Evolutionary conservation across 116 monocot genomes (phyloP).

Genomic region (Posidonia oceanica): DNA sequence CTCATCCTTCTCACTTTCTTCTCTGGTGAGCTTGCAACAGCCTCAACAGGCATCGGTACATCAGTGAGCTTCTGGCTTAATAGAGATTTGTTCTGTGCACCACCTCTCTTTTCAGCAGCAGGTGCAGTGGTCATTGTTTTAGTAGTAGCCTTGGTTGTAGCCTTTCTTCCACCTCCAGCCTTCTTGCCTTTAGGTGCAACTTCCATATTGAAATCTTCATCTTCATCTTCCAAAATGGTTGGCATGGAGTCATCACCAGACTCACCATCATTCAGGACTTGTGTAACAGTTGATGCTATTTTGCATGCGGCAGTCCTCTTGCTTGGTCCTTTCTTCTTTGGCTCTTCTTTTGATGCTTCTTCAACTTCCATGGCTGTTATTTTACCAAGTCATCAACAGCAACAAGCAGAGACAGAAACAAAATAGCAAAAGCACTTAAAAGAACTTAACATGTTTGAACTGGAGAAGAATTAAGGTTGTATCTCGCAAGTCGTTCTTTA

Average conservation of each 20-base stretch:
- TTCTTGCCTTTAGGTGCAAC: constrained; percentile 27
- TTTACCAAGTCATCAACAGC: neutral
- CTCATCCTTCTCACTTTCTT: constrained; percentile 95
- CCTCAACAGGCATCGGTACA: constrained; percentile 32
- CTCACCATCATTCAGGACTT: constrained; percentile 27
- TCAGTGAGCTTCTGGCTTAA: constrained; percentile 29
- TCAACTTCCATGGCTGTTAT: constrained; percentile 54
- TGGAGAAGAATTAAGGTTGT: constrained; percentile 63
- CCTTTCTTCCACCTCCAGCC: constrained; percentile 21
- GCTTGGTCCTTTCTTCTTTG: constrained; percentile 20
- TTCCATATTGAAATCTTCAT: constrained; percentile 17
- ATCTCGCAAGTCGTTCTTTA: constrained; percentile 56
- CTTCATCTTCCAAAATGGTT: constrained; percentile 23
- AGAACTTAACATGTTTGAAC: constrained; percentile 30
- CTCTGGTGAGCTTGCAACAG: constrained; percentile 39
- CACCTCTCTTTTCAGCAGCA: constrained; percentile 30
- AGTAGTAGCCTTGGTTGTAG: constrained; percentile 23
- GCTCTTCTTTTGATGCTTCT: constrained; percentile 13
- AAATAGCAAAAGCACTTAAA: neutral
- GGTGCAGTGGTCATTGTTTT: neutral
- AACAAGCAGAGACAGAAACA: neutral
- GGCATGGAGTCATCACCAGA: constrained; percentile 7
- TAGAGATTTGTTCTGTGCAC: constrained; percentile 3
- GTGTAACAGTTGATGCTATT: neutral
- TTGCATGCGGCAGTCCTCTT: constrained; percentile 15